These are phyloP conservation scores for Rhodamnia rubescens DNA, from an alignment of 345 rosid species.

Conservation along the genomic window DNA sequence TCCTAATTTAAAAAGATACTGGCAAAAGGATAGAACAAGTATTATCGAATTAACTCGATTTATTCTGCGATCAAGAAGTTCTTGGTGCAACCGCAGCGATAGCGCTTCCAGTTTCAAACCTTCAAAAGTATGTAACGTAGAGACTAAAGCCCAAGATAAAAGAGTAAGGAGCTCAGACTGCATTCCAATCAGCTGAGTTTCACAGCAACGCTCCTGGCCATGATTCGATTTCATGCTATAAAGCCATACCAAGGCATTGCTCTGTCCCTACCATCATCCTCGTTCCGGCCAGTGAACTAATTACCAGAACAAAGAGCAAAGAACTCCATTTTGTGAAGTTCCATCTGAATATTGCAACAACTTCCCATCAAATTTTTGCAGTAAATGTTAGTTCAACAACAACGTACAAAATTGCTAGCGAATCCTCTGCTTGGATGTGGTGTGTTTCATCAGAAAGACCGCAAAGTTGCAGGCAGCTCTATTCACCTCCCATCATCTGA, in stretches of 20 bases:
- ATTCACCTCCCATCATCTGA: conserved; percentile 27
- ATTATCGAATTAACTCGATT: not conserved
- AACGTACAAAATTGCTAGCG: not conserved
- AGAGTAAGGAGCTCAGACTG: not conserved
- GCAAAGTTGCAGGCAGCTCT: not conserved
- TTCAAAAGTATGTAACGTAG: not conserved
- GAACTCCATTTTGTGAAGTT: not conserved
- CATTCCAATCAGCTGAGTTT: not conserved
- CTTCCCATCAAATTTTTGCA: not conserved
- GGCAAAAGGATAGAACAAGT: not conserved
- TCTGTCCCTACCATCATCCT: not conserved
- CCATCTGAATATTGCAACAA: not conserved
- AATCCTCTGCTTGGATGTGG: not conserved
- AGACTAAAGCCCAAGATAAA: not conserved
- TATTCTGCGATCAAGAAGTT: not conserved
- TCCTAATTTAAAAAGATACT: not conserved
- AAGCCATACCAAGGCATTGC: not conserved
- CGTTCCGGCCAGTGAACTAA: not conserved
- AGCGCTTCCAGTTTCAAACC: not conserved
- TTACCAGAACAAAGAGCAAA: not conserved
- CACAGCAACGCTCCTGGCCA: not conserved
- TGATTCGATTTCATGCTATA: not conserved
- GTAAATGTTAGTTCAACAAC: not conserved
- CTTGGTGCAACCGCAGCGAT: not conserved
- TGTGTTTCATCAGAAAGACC: not conserved